phyloP scores from a whole-genome alignment of 306 rosid genomes.

The Purshia tridentata region DNA sequence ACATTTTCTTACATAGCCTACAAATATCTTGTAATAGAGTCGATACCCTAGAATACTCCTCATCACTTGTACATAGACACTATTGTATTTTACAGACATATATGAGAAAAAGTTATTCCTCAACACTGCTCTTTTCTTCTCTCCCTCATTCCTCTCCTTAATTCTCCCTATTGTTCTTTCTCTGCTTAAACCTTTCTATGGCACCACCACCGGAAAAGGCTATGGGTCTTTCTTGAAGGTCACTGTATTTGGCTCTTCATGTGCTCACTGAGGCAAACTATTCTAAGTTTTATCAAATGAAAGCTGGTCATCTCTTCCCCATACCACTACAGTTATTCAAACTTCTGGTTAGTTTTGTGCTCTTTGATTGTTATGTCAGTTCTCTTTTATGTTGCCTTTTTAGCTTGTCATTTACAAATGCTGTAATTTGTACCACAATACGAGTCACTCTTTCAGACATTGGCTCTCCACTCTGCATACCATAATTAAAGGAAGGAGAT shows the following conservation, averaged over 20 bases:
- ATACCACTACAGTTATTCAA: neutral
- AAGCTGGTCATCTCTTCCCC: neutral
- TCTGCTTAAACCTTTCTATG: too few relatives aligned
- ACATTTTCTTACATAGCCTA: too few relatives aligned
- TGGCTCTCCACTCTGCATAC: too few relatives aligned
- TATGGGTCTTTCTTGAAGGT: slow-evolving; percentile 61
- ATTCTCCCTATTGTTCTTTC: too few relatives aligned
- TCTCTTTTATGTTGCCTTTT: neutral
- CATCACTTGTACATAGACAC: too few relatives aligned
- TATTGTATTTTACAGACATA: too few relatives aligned
- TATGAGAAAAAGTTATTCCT: too few relatives aligned
- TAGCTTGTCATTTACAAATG: neutral
- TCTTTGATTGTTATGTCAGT: neutral
- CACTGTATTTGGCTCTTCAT: neutral
- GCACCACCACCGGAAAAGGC: slow-evolving; percentile 55
- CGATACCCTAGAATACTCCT: too few relatives aligned
- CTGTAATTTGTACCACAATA: neutral
- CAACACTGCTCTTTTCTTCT: too few relatives aligned
- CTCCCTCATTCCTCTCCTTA: too few relatives aligned
- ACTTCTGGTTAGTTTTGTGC: slow-evolving; percentile 7
- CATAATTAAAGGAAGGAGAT: too few relatives aligned
- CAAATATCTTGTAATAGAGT: too few relatives aligned
- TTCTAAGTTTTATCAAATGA: neutral
- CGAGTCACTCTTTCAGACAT: neutral
- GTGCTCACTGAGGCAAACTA: neutral